Conservation (phyloP, 2,329 filamentous ascomycete genomes). For the Harringtonia aguacate region DNA sequence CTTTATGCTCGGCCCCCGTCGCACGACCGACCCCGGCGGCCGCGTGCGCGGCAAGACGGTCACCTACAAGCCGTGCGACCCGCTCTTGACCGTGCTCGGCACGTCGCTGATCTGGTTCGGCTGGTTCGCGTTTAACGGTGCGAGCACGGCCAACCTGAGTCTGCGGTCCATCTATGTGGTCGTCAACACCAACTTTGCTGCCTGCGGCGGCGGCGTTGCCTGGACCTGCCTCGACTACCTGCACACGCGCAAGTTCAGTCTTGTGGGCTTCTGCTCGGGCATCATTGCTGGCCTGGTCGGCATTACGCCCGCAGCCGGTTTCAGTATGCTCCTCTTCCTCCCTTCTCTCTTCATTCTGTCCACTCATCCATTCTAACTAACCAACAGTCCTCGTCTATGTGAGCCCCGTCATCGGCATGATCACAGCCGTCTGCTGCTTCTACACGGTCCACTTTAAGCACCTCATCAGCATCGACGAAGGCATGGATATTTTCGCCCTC, state of each 20-base stretch:
- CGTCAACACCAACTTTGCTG: slow-evolving; percentile 48
- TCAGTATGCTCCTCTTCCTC: slow-evolving; percentile 11
- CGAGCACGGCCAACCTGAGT: slow-evolving; percentile 36
- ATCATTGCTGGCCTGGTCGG: slow-evolving; percentile 46
- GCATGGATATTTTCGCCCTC: slow-evolving; percentile 48
- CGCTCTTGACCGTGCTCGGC: slow-evolving; percentile 51
- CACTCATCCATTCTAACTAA: neutral
- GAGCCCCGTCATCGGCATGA: slow-evolving; percentile 36
- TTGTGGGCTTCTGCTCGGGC: slow-evolving; percentile 40
- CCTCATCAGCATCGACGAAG: slow-evolving; percentile 42
- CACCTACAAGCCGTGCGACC: slow-evolving; percentile 34
- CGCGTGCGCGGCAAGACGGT: neutral
- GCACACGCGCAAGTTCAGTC: slow-evolving; percentile 33
- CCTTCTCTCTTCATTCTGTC: neutral
- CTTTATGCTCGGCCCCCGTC: slow-evolving; percentile 48
- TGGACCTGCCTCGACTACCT: slow-evolving; percentile 44
- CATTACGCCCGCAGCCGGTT: slow-evolving; percentile 48
- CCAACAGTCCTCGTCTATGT: slow-evolving; percentile 33
- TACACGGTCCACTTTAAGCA: slow-evolving; percentile 37
- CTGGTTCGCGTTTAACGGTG: slow-evolving; percentile 44
- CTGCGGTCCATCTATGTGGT: slow-evolving; percentile 42
- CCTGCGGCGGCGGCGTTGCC: slow-evolving; percentile 39
- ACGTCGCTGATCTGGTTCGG: slow-evolving; percentile 57
- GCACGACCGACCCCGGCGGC: slow-evolving; percentile 25
- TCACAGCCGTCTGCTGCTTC: slow-evolving; percentile 36